Percentiles rank a stretch among this genome's conserved stretches.
phyloP scores from a whole-genome alignment of 1,284 basidiomycete species.

The Thelephora terrestris region DNA sequence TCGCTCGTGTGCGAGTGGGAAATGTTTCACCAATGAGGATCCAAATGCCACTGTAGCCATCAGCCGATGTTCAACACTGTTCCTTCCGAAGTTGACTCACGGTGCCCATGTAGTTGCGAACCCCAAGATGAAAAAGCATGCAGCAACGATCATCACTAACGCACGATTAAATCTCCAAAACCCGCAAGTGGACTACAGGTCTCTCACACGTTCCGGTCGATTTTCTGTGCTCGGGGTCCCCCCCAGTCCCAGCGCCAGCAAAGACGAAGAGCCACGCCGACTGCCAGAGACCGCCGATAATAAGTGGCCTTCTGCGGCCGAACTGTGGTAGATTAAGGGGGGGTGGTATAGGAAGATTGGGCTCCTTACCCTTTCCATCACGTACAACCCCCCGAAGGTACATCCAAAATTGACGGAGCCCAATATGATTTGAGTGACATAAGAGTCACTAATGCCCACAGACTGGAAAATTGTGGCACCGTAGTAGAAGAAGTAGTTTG shows the following conservation, averaged over 20 bases:
- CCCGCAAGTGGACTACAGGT: neutral
- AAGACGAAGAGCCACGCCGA: conserved; percentile 70
- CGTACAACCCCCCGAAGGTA: conserved; percentile 60
- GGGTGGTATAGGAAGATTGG: neutral
- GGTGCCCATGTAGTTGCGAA: conserved; percentile 72
- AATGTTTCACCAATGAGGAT: conserved; percentile 73
- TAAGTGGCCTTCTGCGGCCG: conserved; percentile 52
- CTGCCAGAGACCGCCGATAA: conserved; percentile 67
- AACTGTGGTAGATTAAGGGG: conserved; percentile 27
- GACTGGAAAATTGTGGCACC: conserved; percentile 61
- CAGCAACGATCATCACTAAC: conserved; percentile 66
- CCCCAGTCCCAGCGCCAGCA: conserved; percentile 63
- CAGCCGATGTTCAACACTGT: neutral
- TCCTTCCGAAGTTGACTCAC: conserved; percentile 16
- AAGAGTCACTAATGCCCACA: conserved; percentile 60
- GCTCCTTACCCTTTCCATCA: conserved; percentile 48
- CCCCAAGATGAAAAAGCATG: conserved; percentile 71
- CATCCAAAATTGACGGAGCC: conserved; percentile 63
- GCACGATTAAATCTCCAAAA: conserved; percentile 3
- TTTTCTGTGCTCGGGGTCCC: conserved; percentile 38
- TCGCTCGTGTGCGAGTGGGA: conserved; percentile 64
- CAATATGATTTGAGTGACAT: conserved; percentile 64
- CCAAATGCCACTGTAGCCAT: conserved; percentile 44
- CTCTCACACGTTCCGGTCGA: conserved; percentile 42
- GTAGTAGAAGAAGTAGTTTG: conserved; percentile 64